Conservation (phyloP, 371 early-diverging fungal species). For the Zychaea mexicana region DNA sequence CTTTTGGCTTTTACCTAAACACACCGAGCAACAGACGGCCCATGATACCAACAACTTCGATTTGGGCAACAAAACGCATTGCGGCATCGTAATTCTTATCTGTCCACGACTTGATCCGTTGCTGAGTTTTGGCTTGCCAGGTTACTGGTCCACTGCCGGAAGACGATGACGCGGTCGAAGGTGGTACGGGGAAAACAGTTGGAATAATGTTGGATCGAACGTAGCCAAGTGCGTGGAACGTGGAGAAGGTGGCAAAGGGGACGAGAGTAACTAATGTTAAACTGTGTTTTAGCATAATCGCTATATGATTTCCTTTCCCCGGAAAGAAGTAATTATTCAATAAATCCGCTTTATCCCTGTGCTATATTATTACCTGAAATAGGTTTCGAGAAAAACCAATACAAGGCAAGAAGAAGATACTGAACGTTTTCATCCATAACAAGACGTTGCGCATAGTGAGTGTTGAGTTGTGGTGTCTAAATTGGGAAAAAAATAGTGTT, state of each 20-base stretch:
- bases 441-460: conserved; percentile 67
- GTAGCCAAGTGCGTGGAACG: conserved; percentile 84
- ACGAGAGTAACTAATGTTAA: conserved; percentile 67
- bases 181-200: conserved; percentile 59
- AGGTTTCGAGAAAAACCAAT: conserved; percentile 77
- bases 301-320: neutral
- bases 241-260: conserved; percentile 84
- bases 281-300: neutral
- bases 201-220: conserved; percentile 76
- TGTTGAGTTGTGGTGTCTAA: conserved; percentile 65
- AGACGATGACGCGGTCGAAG: conserved; percentile 17
- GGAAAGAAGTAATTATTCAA: too few species aligned
- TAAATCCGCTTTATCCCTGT: too few species aligned
- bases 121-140: conserved; percentile 56
- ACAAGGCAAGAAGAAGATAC: conserved; percentile 79
- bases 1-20: conserved; percentile 62
- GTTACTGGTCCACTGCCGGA: conserved; percentile 6
- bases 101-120: conserved; percentile 64
- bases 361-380: conserved; percentile 79
- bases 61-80: conserved; percentile 75
- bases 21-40: conserved; percentile 70
- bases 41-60: conserved; percentile 81
- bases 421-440: conserved; percentile 88
- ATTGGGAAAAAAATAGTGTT: neutral
- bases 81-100: conserved; percentile 72